Conservation (phyloP, 2,329 filamentous ascomycete genomes). For the Penicillium sp. region DNA sequence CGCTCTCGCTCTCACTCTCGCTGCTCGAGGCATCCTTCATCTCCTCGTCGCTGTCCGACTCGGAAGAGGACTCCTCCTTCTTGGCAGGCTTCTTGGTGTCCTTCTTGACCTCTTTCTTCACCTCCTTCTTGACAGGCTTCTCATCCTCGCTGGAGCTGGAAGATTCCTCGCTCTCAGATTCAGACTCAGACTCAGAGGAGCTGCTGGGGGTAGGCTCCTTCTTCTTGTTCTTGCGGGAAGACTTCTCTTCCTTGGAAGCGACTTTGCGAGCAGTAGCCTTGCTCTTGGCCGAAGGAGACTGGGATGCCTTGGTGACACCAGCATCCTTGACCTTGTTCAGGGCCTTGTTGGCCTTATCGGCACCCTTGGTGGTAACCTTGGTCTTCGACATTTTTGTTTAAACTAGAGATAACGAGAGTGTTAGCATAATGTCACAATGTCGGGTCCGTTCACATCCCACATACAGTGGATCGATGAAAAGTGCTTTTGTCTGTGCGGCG, state of each 20-base stretch:
- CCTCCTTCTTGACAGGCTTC: conserved; percentile 23
- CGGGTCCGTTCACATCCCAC: conserved; percentile 12
- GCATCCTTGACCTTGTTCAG: conserved; percentile 46
- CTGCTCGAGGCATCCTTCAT: conserved; percentile 30
- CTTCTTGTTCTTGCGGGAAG: conserved; percentile 35
- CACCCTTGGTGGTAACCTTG: conserved; percentile 36
- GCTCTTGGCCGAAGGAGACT: conserved; percentile 43
- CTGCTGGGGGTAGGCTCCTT: conserved; percentile 36
- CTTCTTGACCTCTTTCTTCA: conserved; percentile 27
- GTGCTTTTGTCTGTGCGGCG: conserved; percentile 32
- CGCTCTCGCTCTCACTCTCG: conserved; percentile 17
- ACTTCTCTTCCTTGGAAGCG: conserved; percentile 31
- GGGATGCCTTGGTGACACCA: conserved; percentile 42
- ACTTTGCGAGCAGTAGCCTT: conserved; percentile 42
- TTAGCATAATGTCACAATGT: conserved; percentile 17
- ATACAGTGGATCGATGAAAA: conserved; percentile 16
- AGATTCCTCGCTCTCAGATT: conserved; percentile 34
- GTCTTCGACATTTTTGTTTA: conserved; percentile 41
- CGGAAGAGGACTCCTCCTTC: conserved; percentile 30
- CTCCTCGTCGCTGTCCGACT: conserved; percentile 38
- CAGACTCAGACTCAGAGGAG: conserved; percentile 24
- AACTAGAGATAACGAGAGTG: conserved; percentile 15
- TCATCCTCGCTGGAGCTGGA: conserved; percentile 32
- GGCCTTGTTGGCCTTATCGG: conserved; percentile 40
- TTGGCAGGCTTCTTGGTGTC: conserved; percentile 23